These are phyloP conservation scores for Candolleomyces efflorescens DNA, from an alignment of 768 basidiomycete genomes.

Conservation along the genomic window DNA sequence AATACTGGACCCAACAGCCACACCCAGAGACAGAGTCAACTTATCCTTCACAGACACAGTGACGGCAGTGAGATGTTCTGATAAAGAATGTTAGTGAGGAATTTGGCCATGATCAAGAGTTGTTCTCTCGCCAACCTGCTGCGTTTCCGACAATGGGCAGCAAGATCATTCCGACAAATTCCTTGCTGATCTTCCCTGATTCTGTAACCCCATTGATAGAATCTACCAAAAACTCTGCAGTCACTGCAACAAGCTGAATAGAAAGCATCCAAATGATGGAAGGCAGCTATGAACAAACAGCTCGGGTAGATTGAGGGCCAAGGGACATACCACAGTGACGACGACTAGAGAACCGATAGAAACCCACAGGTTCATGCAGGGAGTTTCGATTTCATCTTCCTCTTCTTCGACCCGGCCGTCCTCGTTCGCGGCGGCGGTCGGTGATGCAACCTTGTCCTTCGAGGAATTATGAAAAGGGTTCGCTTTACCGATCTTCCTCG, in stretches of 20 bases:
- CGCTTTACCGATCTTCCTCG: conserved; percentile 2
- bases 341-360: conserved; percentile 49
- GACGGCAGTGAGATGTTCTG: conserved; percentile 88
- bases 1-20: conserved; percentile 85
- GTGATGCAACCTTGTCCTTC: background rate
- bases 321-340: conserved; percentile 60
- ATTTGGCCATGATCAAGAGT: background rate
- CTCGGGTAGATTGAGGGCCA: conserved; percentile 17
- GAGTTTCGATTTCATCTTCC: conserved; percentile 44
- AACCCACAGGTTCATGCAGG: conserved; percentile 51
- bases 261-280: conserved; percentile 18
- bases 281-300: background rate
- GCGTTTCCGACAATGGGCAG: conserved; percentile 92
- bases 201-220: conserved; percentile 75
- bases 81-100: conserved; percentile 6
- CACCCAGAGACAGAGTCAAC: conserved; percentile 79
- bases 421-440: background rate
- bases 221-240: conserved; percentile 71
- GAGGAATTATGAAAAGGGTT: background rate
- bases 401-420: conserved; percentile 20
- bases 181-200: conserved; percentile 53
- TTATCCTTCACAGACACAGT: conserved; percentile 90
- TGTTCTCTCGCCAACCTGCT: conserved; percentile 43
- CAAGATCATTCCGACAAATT: conserved; percentile 82
- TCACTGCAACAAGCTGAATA: conserved; percentile 60